These are phyloP conservation scores for Citrullus colocynthis DNA, from an alignment of 306 rosid species.

Conservation along the genomic window DNA sequence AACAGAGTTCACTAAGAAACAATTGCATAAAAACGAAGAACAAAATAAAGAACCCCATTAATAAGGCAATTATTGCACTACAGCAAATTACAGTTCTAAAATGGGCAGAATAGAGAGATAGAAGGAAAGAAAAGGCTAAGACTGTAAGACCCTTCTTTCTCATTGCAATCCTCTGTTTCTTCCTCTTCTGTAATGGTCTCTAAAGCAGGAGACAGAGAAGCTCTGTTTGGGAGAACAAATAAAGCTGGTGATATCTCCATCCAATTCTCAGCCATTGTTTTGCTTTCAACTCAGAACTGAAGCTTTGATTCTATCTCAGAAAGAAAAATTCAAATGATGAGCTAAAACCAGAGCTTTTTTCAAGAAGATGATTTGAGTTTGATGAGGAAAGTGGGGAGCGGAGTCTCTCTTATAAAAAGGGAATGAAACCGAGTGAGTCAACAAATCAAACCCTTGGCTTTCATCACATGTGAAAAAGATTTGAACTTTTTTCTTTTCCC, in stretches of 20 bases:
- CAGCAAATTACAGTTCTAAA: neutral
- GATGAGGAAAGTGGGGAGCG: neutral
- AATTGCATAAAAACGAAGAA: neutral
- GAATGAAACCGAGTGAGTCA: neutral
- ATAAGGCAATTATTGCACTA: neutral
- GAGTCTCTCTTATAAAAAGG: neutral
- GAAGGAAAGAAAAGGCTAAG: neutral
- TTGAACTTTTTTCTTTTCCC: neutral
- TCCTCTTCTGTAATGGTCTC: constrained; percentile 43
- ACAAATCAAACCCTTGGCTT: neutral
- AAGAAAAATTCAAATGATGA: neutral
- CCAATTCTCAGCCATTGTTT: neutral
- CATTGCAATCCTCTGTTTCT: neutral
- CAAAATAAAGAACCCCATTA: neutral
- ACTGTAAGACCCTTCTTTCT: neutral
- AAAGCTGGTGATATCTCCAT: constrained; percentile 17
- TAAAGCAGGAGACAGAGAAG: constrained; percentile 43
- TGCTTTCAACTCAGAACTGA: neutral
- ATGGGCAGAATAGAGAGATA: neutral
- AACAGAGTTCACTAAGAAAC: neutral
- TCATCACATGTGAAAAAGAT: neutral
- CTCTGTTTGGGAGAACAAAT: constrained; percentile 30
- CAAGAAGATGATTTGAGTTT: neutral
- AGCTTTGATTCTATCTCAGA: neutral
- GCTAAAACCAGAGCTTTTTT: neutral